These are phyloP conservation scores for Amesomyces nigricolor DNA, from an alignment of 2,329 filamentous ascomycete genomes.

Conservation along the genomic window DNA sequence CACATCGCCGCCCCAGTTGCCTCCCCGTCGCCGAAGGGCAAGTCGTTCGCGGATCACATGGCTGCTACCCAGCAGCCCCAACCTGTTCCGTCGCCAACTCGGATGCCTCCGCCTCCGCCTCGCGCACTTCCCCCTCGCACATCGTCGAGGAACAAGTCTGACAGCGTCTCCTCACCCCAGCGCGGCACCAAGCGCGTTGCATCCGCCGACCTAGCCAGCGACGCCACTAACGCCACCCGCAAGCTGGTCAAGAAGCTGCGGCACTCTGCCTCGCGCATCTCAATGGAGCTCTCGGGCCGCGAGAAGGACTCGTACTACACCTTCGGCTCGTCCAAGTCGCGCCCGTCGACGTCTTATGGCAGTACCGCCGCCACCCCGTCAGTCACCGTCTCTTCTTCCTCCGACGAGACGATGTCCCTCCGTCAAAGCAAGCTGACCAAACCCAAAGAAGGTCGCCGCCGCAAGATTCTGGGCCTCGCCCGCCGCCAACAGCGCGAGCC, in stretches of 20 bases:
- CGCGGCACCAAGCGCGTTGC: slow-evolving; percentile 48
- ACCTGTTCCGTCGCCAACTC: slow-evolving; percentile 4
- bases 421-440: slow-evolving; percentile 17
- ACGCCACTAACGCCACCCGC: slow-evolving; percentile 29
- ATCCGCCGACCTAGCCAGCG: slow-evolving; percentile 15
- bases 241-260: slow-evolving; percentile 49
- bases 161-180: slow-evolving; percentile 23
- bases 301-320: not conserved
- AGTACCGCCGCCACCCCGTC: not conserved
- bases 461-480: slow-evolving; percentile 11
- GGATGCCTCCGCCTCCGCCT: slow-evolving; percentile 8
- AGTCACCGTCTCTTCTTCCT: not conserved
- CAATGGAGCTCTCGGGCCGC: slow-evolving; percentile 33
- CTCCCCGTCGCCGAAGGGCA: not conserved
- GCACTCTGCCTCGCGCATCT: slow-evolving; percentile 42
- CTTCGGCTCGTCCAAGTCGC: slow-evolving; percentile 8
- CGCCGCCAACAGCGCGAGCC: not conserved
- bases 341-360: slow-evolving; percentile 16
- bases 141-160: slow-evolving; percentile 6
- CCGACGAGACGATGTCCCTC: slow-evolving; percentile 1
- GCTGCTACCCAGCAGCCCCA: slow-evolving; percentile 17
- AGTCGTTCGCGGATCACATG: slow-evolving; percentile 16
- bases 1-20: not conserved
- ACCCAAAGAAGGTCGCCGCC: slow-evolving; percentile 8
- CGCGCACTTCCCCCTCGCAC: not conserved